Base-by-base conservation (phyloP, 371 early-diverging fungal genomes). In the Gilbertella persicaria region DNA sequence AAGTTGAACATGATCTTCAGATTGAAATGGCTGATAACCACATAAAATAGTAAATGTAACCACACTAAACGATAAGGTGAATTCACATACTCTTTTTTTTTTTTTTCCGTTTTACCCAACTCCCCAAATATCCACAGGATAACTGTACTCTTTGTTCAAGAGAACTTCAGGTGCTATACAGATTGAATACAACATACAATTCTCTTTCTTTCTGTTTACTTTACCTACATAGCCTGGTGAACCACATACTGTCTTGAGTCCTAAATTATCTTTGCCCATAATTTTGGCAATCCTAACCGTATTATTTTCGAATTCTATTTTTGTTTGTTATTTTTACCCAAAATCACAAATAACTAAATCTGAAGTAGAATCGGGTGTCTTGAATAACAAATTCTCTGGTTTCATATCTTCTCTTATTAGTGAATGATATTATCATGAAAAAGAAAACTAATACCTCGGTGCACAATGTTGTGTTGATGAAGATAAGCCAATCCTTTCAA, bases 51-150 rank as follows among this genome's bases (percentile, higher is more conserved):
- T 84, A 60, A 86, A 89, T 5, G 87, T 74, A 50, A 88, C 84
- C 6, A 87, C 80, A 47, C 82, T 81, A 51, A 2, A 30, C 25
- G 30, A 39, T 20, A 35, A 45, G 16, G 6, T 21, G 50, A 26
- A 24, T 23, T 29, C 2, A 13, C 21, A 28, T 23, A 17, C 41
- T 4, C 6, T 43, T 25, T 30, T 26, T 26, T 29, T 33, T 12
- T 42, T 49, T n/a, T 17, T 28, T 46, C 17, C 20, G 16, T 33
- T 13, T 55, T 75, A 80, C 79, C 85, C 85, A 21, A 85, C 60
- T 24, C 79, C 80, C 93, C 93, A 93, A 70, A 91, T 78, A 64
- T 96, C 96, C 3, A 95, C 90, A 17, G 90, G 83, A 60, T 81
- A 82, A 28, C 88, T 86, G 56, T 91, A 85, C 2, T 88, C 87